Percentiles rank a stretch among this genome's conserved stretches.
phyloP scores from a whole-genome alignment of 306 rosid species.

The Mimosa bimucronata region DNA sequence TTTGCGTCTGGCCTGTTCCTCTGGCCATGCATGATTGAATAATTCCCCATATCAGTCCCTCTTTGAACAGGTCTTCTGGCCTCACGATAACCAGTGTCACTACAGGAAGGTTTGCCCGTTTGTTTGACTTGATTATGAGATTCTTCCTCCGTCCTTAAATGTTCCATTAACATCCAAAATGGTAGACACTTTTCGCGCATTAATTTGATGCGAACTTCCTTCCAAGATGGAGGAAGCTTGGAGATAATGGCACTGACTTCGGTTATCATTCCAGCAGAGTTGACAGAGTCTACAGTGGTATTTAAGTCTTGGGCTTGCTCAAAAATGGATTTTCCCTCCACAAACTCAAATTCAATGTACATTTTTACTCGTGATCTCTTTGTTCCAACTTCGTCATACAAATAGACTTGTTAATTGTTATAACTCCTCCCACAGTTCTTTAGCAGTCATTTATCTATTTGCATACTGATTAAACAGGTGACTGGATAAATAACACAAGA shows the following conservation, averaged over 20 bases:
- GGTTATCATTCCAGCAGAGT: conserved; percentile 59
- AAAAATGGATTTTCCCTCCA: conserved; percentile 55
- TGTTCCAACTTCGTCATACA: conserved; percentile 60
- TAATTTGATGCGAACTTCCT: conserved; percentile 56
- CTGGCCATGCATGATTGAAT: conserved; percentile 24
- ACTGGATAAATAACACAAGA: conserved; percentile 72
- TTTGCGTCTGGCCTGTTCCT: conserved; percentile 45
- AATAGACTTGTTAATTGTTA: conserved; percentile 47
- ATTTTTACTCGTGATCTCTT: conserved; percentile 75
- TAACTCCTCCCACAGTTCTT: conserved; percentile 88
- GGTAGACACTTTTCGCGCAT: conserved; percentile 70
- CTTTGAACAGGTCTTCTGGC: conserved; percentile 30
- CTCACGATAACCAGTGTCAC: conserved; percentile 27
- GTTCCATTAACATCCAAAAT: conserved; percentile 64
- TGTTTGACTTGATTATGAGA: conserved; percentile 47
- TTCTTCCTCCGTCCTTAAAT: conserved; percentile 66
- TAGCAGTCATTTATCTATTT: conserved; percentile 59
- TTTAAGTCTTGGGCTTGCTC: conserved; percentile 67
- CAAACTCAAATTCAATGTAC: conserved; percentile 75
- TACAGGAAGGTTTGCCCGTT: conserved; percentile 34
- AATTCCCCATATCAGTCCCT: conserved; percentile 32
- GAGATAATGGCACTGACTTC: conserved; percentile 74
- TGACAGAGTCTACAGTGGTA: conserved; percentile 66
- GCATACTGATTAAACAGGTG: conserved; percentile 54
- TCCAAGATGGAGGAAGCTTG: conserved; percentile 89